Base-by-base conservation (phyloP, 1,139 yeast genomes). In the Wickerhamomyces sp. region DNA sequence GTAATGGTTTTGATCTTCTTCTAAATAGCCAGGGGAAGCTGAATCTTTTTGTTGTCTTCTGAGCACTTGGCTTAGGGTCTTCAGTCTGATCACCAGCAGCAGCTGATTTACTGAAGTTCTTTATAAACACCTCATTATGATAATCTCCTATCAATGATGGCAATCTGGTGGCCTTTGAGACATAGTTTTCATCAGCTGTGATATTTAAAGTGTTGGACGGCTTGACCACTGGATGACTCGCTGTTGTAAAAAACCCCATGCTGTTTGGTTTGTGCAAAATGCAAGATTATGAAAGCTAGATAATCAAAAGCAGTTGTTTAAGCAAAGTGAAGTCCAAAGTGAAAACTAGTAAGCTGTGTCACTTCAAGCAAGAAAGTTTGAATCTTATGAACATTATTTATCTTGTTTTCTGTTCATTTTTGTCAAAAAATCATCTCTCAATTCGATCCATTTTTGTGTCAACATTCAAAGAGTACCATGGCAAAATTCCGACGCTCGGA, bases 191-290 rank as follows among this genome's bases (percentile, higher is more conserved):
- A 29, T 40, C 47, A 33, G 36, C 42, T 4, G 44, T 36, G 10
- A 34, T 23, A 31, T 37, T 35, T 15, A 41, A 33, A 6, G 29
- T 34, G 1, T 10, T 14, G 30, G 40, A 23, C 23, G 23, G 23
- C 3, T 18, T 35, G n/a, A 35, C 23, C 10, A 15, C 15, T 4
- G 33, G 23, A 11, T 39, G 40, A n/a, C 29, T n/a, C 1, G 36
- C 30, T 13, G 44, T 40, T 11, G 39, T 34, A 23, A 45, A 42
- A 32, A 47, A 45, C 10, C 49, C 52, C 50, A 49, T 47, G 14
- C 3, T 23, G 27, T 27, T 14, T 15, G 9, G 23, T 18, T 18
- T 18, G 23, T 18, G 31, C 31, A 29, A 29, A 29, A 29, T 29
- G 13, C 31, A 10, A n/a, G 13, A n/a, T 33, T 33, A n/a, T 18